Evolutionary conservation across 306 rosid genomes (phyloP), one percentile per base, ranked within the genome.

Genomic region (Gastrolobium villosum): DNA sequence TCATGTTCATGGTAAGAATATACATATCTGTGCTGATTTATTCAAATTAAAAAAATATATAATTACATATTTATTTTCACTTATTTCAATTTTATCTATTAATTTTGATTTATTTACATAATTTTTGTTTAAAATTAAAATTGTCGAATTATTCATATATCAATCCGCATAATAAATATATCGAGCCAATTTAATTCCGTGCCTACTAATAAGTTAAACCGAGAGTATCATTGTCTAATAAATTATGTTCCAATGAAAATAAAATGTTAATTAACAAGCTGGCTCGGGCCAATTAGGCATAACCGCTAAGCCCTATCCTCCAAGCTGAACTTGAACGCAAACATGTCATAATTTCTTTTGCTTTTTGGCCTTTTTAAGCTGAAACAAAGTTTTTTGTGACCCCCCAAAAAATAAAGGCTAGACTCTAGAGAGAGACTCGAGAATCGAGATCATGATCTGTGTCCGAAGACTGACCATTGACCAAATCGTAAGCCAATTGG

Each of bases 321-420:
- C 49, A 39, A 6, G 4, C 74, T 48, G 45, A 69, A 49, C 48
- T 70, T 13, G 66, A 72, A 72, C 20, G n/a, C 65, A 52, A 71
- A 54, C 53, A 26, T 5, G 36, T 31, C 44, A 7, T 13, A 0
- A 28, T 32, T 35, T n/a, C 5, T 44, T 67, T 11, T 67, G 56
- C 26, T 44, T 26, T 31, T 67, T 67, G 13, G 6, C 26, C 0
- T 20, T 53, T 65, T 10, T 20, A 10, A 11, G 56, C 43, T 31
- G 2, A 31, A 67, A 46, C 32, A 45, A 26, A 43, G 52, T 65
- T 28, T 0, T 44, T 0, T 43, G 39, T 0, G 10, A 65, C 54
- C 36, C 36, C 71, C 9, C 15, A 28, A 5, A 13, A 36, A 64
- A 30, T 14, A 15, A 9, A 15, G 36, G 53, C 30, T 44, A 30